Base-by-base conservation (phyloP, 2,329 filamentous ascomycete species). In the Scedosporium minutisporum region DNA sequence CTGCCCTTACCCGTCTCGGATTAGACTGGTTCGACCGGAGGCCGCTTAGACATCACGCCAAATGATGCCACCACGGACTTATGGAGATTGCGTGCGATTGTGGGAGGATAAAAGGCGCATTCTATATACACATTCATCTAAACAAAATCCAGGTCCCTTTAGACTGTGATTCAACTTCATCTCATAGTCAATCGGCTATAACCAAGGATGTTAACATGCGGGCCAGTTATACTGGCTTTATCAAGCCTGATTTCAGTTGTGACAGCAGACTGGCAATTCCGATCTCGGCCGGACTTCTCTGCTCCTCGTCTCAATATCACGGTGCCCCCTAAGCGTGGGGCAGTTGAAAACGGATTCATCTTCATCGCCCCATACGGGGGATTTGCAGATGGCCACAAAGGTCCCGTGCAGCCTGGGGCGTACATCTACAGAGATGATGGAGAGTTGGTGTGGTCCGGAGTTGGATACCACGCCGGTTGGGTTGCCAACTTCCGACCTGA, bases 381-480 rank as follows among this genome's bases (percentile, higher is more conserved):
- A 6, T 71, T 68, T 27, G 69, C 70, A 21, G 73, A 75, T 59
- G 73, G 72, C 64, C 73, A 72, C 63, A 73, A 78, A 63, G 79
- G 78, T 0, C 80, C 81, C 2, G 75, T 76, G 4, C 82, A 84
- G 69, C 74, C 80, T 1, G 80, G 73, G 0, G 78, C 82, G 0
- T 85, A 85, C 67, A 84, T 85, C 65, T 79, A 83, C 66, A 75
- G 76, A 6, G 77, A 82, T 65, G 71, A 81, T 38, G 82, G 82
- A 1, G 80, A 84, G 58, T 73, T 85, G 0, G 73, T 85, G 23
- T 85, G 82, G 82, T 84, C 82, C 0, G 42, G 62, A 23, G 21
- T 61, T 4, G 63, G 63, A 25, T 64, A 61, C 62, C 46, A 41
- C 27, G 51, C 58, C 6, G 63, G 63, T 9, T 61, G 58, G 62